phyloP scores from a whole-genome alignment of 148 eudicot genomes.

The Chenopodium formosanum region DNA sequence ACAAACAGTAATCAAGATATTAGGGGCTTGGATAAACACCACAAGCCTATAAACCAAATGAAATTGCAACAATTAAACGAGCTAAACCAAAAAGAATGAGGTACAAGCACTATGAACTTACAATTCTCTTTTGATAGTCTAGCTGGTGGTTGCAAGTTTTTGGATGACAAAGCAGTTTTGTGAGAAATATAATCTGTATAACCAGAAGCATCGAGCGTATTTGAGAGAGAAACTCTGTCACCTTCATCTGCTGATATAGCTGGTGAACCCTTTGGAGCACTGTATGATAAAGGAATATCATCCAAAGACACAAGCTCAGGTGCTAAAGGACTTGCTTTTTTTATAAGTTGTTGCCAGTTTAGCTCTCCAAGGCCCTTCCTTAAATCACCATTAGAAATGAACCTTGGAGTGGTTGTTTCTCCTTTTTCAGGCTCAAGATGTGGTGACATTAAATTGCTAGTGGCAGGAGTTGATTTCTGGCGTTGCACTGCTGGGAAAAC shows the following conservation, averaged over 20 bases:
- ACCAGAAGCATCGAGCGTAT: constrained; percentile 22
- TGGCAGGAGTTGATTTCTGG: constrained; percentile 20
- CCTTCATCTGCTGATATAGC: constrained; percentile 26
- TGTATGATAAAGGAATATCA: constrained; percentile 36
- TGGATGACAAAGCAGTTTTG: constrained; percentile 2
- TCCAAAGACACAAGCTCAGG: constrained; percentile 38
- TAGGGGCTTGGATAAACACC: not conserved
- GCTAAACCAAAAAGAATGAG: not conserved
- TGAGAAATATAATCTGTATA: constrained; percentile 17
- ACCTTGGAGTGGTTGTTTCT: constrained; percentile 24
- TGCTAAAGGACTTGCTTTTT: constrained; percentile 22
- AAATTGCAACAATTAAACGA: not conserved
- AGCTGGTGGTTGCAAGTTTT: constrained; percentile 16
- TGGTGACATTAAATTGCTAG: constrained; percentile 25
- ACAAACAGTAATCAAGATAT: constrained; percentile 11
- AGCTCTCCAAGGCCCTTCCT: constrained; percentile 35
- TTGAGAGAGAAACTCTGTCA: constrained; percentile 22
- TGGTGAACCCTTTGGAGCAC: constrained; percentile 17
- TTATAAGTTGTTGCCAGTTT: constrained; percentile 35
- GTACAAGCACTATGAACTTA: constrained; percentile 21
- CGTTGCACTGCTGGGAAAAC: constrained; percentile 16
- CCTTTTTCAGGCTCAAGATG: constrained; percentile 27
- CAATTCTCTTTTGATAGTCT: constrained; percentile 28
- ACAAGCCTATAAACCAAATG: not conserved
- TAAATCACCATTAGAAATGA: constrained; percentile 21